These are phyloP conservation scores for Leptosphaerulina australis DNA, from an alignment of 2,329 filamentous ascomycete genomes.

Conservation along the genomic window DNA sequence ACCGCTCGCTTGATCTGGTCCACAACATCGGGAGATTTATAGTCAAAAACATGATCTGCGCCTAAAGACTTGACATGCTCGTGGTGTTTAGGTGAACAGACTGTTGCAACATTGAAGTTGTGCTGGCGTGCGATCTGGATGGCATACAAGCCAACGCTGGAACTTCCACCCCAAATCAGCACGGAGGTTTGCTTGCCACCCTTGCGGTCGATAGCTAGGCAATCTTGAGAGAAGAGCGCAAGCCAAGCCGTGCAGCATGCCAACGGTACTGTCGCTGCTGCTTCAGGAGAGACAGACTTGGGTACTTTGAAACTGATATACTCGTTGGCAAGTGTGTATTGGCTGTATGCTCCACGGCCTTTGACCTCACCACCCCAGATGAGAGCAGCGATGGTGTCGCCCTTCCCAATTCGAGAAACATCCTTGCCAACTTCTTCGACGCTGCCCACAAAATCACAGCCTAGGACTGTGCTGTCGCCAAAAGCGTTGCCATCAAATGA, in stretches of 20 bases:
- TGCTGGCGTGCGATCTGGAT: slow-evolving; percentile 26
- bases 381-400: slow-evolving; percentile 42
- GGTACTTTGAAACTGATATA: slow-evolving; percentile 52
- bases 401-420: slow-evolving; percentile 33
- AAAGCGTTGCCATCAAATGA: slow-evolving; percentile 42
- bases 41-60: slow-evolving; percentile 46
- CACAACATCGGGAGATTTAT: slow-evolving; percentile 51
- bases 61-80: slow-evolving; percentile 20
- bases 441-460: slow-evolving; percentile 49
- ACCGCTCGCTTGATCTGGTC: slow-evolving; percentile 47
- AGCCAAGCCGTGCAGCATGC: slow-evolving; percentile 51
- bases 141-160: slow-evolving; percentile 32
- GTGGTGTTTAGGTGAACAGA: slow-evolving; percentile 24
- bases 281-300: slow-evolving; percentile 28
- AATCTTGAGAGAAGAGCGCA: slow-evolving; percentile 49
- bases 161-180: slow-evolving; percentile 55
- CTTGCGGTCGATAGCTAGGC: slow-evolving; percentile 42
- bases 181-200: slow-evolving; percentile 27
- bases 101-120: slow-evolving; percentile 19
- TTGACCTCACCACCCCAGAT: slow-evolving; percentile 32
- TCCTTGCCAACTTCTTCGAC: slow-evolving; percentile 43
- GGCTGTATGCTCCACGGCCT: slow-evolving; percentile 42
- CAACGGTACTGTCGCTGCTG: slow-evolving; percentile 51
- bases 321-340: slow-evolving; percentile 51
- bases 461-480: slow-evolving; percentile 40